Base-by-base conservation (phyloP, 257 asterid species). In the Solanum habrochaites region DNA sequence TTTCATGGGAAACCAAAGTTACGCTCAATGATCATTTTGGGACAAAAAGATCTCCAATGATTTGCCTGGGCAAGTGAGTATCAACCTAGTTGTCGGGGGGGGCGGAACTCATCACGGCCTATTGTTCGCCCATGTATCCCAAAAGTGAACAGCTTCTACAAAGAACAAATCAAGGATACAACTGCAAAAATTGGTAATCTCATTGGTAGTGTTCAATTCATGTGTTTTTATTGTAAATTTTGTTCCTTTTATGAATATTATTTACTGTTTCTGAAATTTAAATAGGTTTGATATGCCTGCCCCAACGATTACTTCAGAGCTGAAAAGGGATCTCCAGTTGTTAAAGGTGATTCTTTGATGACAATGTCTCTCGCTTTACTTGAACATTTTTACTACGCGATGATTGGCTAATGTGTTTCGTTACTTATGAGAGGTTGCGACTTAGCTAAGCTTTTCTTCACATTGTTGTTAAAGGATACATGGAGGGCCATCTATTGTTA, bases 251-350 rank as follows among this genome's bases (percentile, higher is more conserved):
- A 23, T 10, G 16, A 43, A 64, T 80, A 7, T 86, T 71, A 69
- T 86, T 42, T 67, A 42, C 60, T 72, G 88, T 37, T 56, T 13
- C 27, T 86, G 37, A 45, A 27, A 40, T 21, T 83, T 64, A 70
- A 31, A 78, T 87, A 96, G 99, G 99, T 96, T 96, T 89, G 98
- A 96, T 88, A 96, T 95, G 98, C 96, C 96, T 85, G 99, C 99
- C 32, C 98, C 93, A 67, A 93, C 94, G 45, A 87, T 97, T 20
- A 97, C 98, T 7, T 98, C 99, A 39, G 98, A 94, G 92, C 93
- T 95, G 87, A 93, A 97, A 87, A 93, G 88, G 35, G 98, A 97
- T 90, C 98, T 97, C 78, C 94, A 95, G 91, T 84, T 95, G 42
- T 88, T 97, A 89, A 97, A 95, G 98, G 98, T 97, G 67, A 40